A percentile compares a stretch with the other conserved stretches of the same genome.
Evolutionary conservation across 352 stramenopile genomes (phyloP).

Genomic region (Plasmopara muralis): DNA sequence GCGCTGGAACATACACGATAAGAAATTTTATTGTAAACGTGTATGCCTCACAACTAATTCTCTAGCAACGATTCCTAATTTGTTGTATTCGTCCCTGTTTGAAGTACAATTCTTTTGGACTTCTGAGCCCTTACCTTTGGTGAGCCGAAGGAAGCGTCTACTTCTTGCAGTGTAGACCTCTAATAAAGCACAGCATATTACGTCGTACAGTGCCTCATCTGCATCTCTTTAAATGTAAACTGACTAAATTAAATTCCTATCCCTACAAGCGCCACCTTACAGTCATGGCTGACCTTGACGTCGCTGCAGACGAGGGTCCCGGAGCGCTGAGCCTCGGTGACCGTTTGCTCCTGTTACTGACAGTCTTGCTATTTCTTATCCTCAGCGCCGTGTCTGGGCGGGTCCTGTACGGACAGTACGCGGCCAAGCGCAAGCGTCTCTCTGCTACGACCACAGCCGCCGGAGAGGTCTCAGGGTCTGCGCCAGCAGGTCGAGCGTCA

Average conservation of each 20-base stretch:
- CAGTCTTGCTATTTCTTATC: slow-evolving; percentile 53
- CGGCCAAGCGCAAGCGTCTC: slow-evolving; percentile 23
- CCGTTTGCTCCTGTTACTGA: slow-evolving; percentile 40
- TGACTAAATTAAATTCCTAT: neutral
- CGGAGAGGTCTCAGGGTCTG: slow-evolving; percentile 11
- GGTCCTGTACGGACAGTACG: slow-evolving; percentile 43
- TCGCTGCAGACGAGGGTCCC: slow-evolving; percentile 13
- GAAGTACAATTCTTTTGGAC: neutral
- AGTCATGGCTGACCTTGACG: slow-evolving; percentile 15
- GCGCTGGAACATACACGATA: slow-evolving; percentile 6
- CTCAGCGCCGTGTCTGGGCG: slow-evolving; percentile 52
- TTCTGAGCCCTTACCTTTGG: neutral
- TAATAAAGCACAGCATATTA: neutral
- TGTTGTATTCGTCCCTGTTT: neutral
- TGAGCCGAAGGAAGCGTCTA: slow-evolving; percentile 3
- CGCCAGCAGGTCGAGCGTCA: slow-evolving; percentile 12
- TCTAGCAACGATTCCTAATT: too few species aligned
- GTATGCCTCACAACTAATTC: too few species aligned
- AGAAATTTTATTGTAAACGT: neutral
- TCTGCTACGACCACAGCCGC: slow-evolving; percentile 3
- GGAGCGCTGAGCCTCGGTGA: slow-evolving; percentile 37
- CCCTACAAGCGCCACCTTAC: neutral
- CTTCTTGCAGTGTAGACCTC: slow-evolving; percentile 6
- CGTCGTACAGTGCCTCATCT: neutral
- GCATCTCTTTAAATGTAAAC: neutral